phyloP scores from a whole-genome alignment of 2,329 filamentous ascomycete species.

The Colletotrichum navitas region DNA sequence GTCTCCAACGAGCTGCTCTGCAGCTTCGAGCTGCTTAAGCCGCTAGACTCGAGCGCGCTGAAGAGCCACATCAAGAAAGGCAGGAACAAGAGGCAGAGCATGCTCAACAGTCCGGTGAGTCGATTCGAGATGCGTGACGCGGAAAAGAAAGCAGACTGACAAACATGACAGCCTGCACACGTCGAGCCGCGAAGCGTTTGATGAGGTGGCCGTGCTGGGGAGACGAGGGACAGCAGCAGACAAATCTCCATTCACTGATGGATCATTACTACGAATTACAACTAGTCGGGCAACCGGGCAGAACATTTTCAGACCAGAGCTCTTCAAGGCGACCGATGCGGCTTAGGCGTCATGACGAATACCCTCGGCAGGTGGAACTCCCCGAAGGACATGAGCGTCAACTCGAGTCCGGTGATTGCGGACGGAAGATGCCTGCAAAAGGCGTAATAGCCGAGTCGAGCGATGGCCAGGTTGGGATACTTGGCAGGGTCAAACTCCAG shows the following conservation, averaged over 20 bases:
- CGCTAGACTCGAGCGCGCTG: conserved; percentile 92
- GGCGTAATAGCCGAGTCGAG: conserved; percentile 42
- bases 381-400: conserved; percentile 40
- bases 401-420: conserved; percentile 29
- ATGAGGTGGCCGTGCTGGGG: conserved; percentile 28
- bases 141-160: conserved; percentile 32
- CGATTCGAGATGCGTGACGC: not conserved
- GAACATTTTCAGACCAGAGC: conserved; percentile 19
- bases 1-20: conserved; percentile 93
- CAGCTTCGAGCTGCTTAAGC: conserved; percentile 97
- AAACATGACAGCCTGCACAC: conserved; percentile 60
- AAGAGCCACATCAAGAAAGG: conserved; percentile 99
- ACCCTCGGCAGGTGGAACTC: conserved; percentile 45
- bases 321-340: conserved; percentile 11
- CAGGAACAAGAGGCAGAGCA: conserved; percentile 91
- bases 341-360: conserved; percentile 37
- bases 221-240: conserved; percentile 35
- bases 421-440: conserved; percentile 34
- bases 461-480: conserved; percentile 43
- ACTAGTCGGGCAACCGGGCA: conserved; percentile 39
- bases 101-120: conserved; percentile 96
- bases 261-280: conserved; percentile 35
- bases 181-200: conserved; percentile 70
- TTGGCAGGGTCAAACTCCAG: conserved; percentile 40
- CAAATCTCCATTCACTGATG: conserved; percentile 25